Base-by-base conservation (phyloP, 2,329 filamentous ascomycete genomes). In the Chalaropsis ovoidea region DNA sequence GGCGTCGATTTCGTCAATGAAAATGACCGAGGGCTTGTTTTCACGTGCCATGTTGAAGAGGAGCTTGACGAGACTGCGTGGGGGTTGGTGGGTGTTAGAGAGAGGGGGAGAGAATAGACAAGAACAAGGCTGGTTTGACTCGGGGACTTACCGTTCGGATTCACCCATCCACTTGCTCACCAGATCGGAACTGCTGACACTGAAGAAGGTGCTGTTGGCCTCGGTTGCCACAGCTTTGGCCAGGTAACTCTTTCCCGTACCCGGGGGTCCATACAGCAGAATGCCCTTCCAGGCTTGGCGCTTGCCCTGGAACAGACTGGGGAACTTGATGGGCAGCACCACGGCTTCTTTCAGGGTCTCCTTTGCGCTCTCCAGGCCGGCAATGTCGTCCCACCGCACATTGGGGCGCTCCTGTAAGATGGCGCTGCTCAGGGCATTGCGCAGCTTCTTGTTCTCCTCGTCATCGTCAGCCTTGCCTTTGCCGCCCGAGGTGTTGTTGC, bases 151-250 rank as follows among this genome's bases (percentile, higher is more conserved):
- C 90, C 91, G 85, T 84, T 99, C 94, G 80, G 89, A 95, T 77
- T 99, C 94, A 79, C 94, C 94, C 94, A 99, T 99, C 94, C 94
- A 99, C 75, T 99, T 99, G 75, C 90, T 96, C 68, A 99, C 94
- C 76, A 99, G 76, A 75, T 99, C 94, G 73, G 90, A 95, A 81
- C 90, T 95, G 77, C 90, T 95, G 70, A 99, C 93, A 73, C 91
- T 96, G 82, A 99, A 99, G 75, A 99, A 99, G 2, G 94, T 97
- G 76, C 92, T 96, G 76, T 99, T 97, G 67, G 94, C 94, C 77
- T 99, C 94, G 19, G 94, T 99, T 64, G 94, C 94, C 62, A 99
- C 93, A 1, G 94, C 94, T 76, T 97, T 99, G 69, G 94, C 94
- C 64, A 99, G 80, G 76, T 96, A 96, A 80, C 89, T 94, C 80